phyloP scores from a whole-genome alignment of 2,329 filamentous ascomycete species.

The Ophiocordyceps camponoti-saundersi region DNA sequence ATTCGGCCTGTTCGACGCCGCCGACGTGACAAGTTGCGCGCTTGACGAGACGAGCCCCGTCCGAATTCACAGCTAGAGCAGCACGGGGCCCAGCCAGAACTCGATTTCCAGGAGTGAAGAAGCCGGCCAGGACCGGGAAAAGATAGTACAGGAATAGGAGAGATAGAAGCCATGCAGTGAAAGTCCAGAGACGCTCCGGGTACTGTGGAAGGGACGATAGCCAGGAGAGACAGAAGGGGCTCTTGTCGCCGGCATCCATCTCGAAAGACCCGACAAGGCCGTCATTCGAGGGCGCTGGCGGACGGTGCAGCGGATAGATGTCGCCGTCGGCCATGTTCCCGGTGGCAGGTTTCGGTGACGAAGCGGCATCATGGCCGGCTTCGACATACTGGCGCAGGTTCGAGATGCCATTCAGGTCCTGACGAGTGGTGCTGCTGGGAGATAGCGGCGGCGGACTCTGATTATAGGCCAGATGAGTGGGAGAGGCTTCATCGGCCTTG shows the following conservation, averaged over 20 bases:
- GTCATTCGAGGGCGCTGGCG: not conserved
- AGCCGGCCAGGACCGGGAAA: conserved; percentile 5
- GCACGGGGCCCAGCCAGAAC: not conserved
- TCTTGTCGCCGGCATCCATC: conserved; percentile 21
- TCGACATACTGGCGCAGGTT: conserved; percentile 28
- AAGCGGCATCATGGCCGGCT: conserved; percentile 14
- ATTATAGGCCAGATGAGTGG: conserved; percentile 32
- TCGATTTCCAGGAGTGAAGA: not conserved
- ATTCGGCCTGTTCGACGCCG: conserved; percentile 17
- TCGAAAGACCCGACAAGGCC: conserved; percentile 7
- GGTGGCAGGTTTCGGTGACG: conserved; percentile 4
- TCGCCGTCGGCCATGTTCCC: conserved; percentile 8
- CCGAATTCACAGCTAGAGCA: not conserved
- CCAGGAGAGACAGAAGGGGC: conserved; percentile 16
- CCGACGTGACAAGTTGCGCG: conserved; percentile 12
- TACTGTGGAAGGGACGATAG: conserved; percentile 12
- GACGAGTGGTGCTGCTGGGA: conserved; percentile 30
- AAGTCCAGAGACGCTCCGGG: conserved; percentile 18
- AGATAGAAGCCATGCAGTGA: conserved; percentile 23
- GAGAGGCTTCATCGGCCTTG: conserved; percentile 30
- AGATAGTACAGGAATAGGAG: conserved; percentile 20
- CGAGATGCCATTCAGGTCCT: conserved; percentile 37
- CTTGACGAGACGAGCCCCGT: conserved; percentile 6
- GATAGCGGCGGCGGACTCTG: conserved; percentile 33
- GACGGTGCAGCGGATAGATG: conserved; percentile 1